phyloP scores from a whole-genome alignment of 352 stramenopile genomes.

The Globisporangium cederbergense region DNA sequence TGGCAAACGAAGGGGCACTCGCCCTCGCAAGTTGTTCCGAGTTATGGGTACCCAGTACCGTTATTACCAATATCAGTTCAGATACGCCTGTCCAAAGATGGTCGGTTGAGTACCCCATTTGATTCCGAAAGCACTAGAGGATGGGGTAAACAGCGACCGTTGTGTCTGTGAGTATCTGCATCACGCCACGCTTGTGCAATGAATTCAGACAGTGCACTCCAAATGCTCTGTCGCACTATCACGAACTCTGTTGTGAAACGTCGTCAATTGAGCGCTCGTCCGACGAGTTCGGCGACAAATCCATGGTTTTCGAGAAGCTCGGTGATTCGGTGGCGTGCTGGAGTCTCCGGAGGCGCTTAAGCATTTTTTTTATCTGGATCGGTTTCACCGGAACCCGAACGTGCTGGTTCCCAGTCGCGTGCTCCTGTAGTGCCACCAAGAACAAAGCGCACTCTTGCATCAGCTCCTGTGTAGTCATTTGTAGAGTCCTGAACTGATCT shows the following conservation, averaged over 20 bases:
- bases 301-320: not conserved
- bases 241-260: not conserved
- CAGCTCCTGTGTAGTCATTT: conserved; percentile 25
- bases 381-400: conserved; percentile 32
- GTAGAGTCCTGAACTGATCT: conserved; percentile 16
- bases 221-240: not conserved
- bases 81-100: too few species aligned
- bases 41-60: too few species aligned
- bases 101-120: too few species aligned
- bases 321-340: conserved; percentile 15
- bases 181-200: too few species aligned
- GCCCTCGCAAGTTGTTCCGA: too few species aligned
- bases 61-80: too few species aligned
- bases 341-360: conserved; percentile 39
- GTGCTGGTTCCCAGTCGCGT: conserved; percentile 22
- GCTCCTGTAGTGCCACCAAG: conserved; percentile 46
- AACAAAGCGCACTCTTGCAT: conserved; percentile 51
- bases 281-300: not conserved
- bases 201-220: too few species aligned
- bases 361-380: conserved; percentile 40
- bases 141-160: too few species aligned
- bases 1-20: too few species aligned
- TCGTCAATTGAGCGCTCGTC: not conserved
- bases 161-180: too few species aligned
- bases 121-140: too few species aligned